Base-by-base conservation (phyloP, 148 eudicot genomes). In the Limonium bicolor region DNA sequence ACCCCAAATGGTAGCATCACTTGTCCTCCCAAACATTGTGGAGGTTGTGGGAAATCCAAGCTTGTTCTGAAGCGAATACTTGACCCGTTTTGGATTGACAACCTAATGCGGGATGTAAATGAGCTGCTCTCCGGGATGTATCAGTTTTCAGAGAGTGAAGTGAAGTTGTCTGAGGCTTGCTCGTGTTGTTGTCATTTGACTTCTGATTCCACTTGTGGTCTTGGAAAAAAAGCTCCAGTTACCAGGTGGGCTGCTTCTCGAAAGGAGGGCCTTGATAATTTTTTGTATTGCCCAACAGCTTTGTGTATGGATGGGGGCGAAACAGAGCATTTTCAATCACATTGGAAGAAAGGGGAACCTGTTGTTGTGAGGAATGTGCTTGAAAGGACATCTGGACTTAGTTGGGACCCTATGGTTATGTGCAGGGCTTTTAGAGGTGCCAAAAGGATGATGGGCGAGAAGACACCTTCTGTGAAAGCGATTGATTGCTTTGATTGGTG, bases 361-460 rank as follows among this genome's bases (percentile, higher is more conserved):
- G 68, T 90, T 38, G 71, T 90, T 55, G 88, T 81, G 38, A 67
- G 46, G 26, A 58, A 90, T 57, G 74, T 71, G 47, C 64, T 90
- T 20, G 69, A 66, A 25, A 66, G 58, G 52, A 68, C 85, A 7
- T 41, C 58, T 54, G 93, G 99, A 8, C 63, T 90, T 36, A 90
- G 99, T 48, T 90, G 99, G 99, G 99, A 90, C 33, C 99, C 99
- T 12, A 78, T 55, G 76, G 95, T 80, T 8, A 78, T 90, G 88
- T 71, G 70, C 72, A 82, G 99, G 48, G 99, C 88, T 10, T 60
- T 90, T 12, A 64, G 80, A 58, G 82, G n/a, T n/a, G n/a, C n/a
- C n/a, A n/a, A n/a, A n/a, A n/a, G 81, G 39, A 56, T 59, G 19
- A 28, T 50, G 37, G 86, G 80, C 62, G 42, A 59, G 3, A 53